These are phyloP conservation scores for Citrus australasica DNA, from an alignment of 345 rosid genomes.

Conservation along the genomic window DNA sequence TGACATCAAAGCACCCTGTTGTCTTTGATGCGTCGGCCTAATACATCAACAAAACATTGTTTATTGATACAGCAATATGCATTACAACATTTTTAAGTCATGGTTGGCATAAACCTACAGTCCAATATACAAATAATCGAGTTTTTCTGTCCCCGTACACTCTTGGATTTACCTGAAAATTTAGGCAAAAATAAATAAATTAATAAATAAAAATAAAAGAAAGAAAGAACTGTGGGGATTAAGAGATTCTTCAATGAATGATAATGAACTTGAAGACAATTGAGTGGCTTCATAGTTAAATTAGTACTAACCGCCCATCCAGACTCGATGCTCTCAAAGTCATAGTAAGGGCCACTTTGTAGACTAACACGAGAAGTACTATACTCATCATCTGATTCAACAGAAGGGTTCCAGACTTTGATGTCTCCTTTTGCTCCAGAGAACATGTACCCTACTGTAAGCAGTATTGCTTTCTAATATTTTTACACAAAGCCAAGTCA, in stretches of 20 bases:
- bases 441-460: constrained; percentile 30
- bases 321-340: constrained; percentile 37
- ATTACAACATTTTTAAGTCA: not conserved
- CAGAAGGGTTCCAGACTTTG: constrained; percentile 47
- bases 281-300: not conserved
- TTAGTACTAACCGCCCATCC: constrained; percentile 45
- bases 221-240: not conserved
- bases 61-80: too few species aligned
- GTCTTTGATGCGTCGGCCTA: constrained; percentile 29
- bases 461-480: not conserved
- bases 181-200: not conserved
- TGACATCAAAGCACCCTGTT: constrained; percentile 41
- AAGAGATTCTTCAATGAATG: not conserved
- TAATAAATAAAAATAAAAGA: not conserved
- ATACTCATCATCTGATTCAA: constrained; percentile 27
- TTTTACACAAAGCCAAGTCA: not conserved
- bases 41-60: not conserved
- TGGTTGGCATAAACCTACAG: not conserved
- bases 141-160: constrained; percentile 22
- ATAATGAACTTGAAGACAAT: not conserved
- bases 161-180: constrained; percentile 11
- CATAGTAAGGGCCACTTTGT: constrained; percentile 17
- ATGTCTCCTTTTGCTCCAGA: constrained; percentile 40
- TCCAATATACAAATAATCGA: constrained; percentile 28
- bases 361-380: constrained; percentile 44